These are phyloP conservation scores for Hypoxylon trugodes DNA, from an alignment of 495 filamentous ascomycete genomes.

Conservation along the genomic window DNA sequence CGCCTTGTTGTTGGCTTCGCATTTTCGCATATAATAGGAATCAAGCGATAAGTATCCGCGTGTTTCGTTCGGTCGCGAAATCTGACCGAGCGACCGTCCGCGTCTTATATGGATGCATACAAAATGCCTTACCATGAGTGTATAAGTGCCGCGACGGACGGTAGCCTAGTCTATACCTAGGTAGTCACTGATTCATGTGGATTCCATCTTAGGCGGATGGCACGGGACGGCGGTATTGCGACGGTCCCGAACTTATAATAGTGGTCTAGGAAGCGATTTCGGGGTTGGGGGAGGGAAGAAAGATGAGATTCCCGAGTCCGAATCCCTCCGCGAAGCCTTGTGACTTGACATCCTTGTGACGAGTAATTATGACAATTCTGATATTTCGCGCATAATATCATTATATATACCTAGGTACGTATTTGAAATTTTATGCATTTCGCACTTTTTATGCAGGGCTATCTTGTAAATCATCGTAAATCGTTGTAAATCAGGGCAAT, in stretches of 20 bases:
- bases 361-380: neutral
- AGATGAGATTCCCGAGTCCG: slow-evolving; percentile 2
- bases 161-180: too few species aligned
- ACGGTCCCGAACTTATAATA: slow-evolving; percentile 11
- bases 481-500: too few species aligned
- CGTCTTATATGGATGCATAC: neutral
- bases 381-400: slow-evolving; percentile 1
- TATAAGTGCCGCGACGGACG: too few species aligned
- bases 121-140: neutral
- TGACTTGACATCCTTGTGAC: slow-evolving; percentile 28
- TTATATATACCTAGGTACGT: too few species aligned
- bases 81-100: slow-evolving; percentile 15
- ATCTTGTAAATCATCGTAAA: too few species aligned
- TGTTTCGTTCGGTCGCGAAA: slow-evolving; percentile 28
- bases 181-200: neutral
- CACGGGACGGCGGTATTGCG: slow-evolving; percentile 12
- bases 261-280: slow-evolving; percentile 2
- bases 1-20: too few species aligned
- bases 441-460: too few species aligned
- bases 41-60: slow-evolving; percentile 23
- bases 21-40: too few species aligned
- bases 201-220: neutral
- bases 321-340: slow-evolving; percentile 7
- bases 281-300: slow-evolving; percentile 4
- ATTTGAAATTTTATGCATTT: slow-evolving; percentile 37